phyloP scores from a whole-genome alignment of 352 stramenopile genomes.

The Pythium guiyangense region DNA sequence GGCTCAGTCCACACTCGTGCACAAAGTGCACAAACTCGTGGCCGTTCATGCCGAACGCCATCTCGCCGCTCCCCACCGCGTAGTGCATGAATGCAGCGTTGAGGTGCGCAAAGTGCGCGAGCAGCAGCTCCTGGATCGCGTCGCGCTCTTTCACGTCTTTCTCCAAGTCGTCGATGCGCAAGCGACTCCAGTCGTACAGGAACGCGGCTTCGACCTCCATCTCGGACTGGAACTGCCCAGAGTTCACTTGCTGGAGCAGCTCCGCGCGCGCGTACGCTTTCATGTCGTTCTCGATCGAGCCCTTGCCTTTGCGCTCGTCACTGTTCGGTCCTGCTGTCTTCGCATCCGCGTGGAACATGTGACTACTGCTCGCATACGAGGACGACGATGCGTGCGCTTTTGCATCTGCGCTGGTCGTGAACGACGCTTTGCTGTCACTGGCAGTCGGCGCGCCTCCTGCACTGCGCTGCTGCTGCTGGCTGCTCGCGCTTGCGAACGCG shows the following conservation, averaged over 20 bases:
- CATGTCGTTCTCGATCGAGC: conserved; percentile 35
- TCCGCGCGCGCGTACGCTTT: conserved; percentile 63
- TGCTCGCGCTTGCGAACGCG: conserved; percentile 40
- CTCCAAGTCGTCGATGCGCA: conserved; percentile 52
- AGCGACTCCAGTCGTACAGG: conserved; percentile 66
- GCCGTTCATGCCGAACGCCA: conserved; percentile 59
- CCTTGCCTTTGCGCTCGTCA: conserved; percentile 4
- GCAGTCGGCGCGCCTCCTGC: background rate
- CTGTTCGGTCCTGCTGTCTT: conserved; percentile 12
- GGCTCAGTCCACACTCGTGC: conserved; percentile 58
- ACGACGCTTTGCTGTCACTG: background rate
- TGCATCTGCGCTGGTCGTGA: background rate
- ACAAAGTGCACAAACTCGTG: conserved; percentile 67
- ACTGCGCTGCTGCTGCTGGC: conserved; percentile 4
- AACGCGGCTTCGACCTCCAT: conserved; percentile 80
- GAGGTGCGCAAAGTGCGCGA: conserved; percentile 43
- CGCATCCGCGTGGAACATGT: background rate
- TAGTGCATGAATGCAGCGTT: conserved; percentile 79
- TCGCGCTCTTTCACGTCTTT: conserved; percentile 41
- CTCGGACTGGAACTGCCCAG: conserved; percentile 72
- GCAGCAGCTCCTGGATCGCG: conserved; percentile 48
- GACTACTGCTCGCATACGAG: background rate
- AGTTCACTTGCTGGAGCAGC: conserved; percentile 72
- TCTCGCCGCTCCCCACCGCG: conserved; percentile 54
- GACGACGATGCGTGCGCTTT: background rate